These are phyloP conservation scores for Intubia oerlemansii DNA, from an alignment of 2,329 filamentous ascomycete species.

Conservation along the genomic window DNA sequence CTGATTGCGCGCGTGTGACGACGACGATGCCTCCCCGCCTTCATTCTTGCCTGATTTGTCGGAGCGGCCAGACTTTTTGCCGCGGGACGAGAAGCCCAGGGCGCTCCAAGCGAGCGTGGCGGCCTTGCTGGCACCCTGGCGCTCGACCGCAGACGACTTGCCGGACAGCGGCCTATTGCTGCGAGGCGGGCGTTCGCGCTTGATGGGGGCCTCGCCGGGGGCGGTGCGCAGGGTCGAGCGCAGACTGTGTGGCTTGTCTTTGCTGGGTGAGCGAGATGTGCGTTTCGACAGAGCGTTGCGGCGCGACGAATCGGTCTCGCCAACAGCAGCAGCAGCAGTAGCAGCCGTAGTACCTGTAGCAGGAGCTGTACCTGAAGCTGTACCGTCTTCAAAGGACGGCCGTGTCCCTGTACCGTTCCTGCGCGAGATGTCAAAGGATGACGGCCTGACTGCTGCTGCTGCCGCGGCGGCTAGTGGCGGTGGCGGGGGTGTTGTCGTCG, in stretches of 20 bases:
- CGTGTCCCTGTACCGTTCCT: no score
- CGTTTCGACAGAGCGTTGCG: constrained; percentile 3
- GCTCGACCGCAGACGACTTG: constrained; percentile 22
- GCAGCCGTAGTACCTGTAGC: no score
- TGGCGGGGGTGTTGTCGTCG: no score
- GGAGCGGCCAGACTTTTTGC: no score
- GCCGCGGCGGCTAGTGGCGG: no score
- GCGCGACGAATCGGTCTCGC: not conserved
- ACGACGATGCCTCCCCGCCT: not conserved
- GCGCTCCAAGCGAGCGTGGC: constrained; percentile 40
- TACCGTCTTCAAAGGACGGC: no score
- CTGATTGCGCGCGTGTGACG: not conserved
- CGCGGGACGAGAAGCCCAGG: constrained; percentile 16
- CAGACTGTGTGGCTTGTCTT: constrained; percentile 36
- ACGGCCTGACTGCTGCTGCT: no score
- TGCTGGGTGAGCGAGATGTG: constrained; percentile 25
- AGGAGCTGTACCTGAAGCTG: no score
- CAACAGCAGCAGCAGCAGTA: no score
- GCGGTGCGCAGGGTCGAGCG: constrained; percentile 35
- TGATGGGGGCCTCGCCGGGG: constrained; percentile 19
- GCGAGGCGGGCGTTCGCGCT: constrained; percentile 17
- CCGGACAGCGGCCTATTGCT: constrained; percentile 16
- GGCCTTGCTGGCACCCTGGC: constrained; percentile 36
- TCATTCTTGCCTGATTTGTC: no score
- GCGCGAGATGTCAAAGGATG: no score